A percentile compares a stretch with the other conserved stretches of the same genome.
phyloP scores from a whole-genome alignment of 371 early-diverging fungal species.

The Mucor irregularis region DNA sequence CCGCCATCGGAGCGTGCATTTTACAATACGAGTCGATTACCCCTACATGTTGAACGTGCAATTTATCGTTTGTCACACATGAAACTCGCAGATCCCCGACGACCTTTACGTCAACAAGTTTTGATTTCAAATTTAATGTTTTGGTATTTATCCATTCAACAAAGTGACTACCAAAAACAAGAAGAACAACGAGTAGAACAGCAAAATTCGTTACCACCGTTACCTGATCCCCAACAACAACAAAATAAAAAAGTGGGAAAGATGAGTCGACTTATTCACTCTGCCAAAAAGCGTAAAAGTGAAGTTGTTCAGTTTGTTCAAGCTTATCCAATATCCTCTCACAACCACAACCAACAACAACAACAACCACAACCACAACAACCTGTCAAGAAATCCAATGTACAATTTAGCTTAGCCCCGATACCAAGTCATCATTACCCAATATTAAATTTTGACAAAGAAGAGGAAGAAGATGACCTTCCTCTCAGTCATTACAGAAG shows the following conservation, averaged over 20 bases:
- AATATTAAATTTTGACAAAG: conserved; percentile 18
- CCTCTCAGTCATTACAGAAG: conserved; percentile 34
- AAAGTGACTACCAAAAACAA: conserved; percentile 5
- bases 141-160: conserved; percentile 73
- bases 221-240: conserved; percentile 6
- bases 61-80: conserved; percentile 85
- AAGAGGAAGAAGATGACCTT: conserved; percentile 38
- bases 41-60: conserved; percentile 78
- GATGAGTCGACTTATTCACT: conserved; percentile 18
- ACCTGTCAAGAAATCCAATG: conserved; percentile 1
- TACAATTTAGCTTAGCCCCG: conserved; percentile 14
- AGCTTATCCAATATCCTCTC: background rate
- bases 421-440: conserved; percentile 13
- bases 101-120: conserved; percentile 84
- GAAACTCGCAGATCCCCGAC: conserved; percentile 81
- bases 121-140: conserved; percentile 89
- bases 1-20: conserved; percentile 7
- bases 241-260: conserved; percentile 4
- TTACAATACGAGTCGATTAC: conserved; percentile 52
- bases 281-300: conserved; percentile 20
- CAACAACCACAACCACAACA: no score
- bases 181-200: background rate
- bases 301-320: conserved; percentile 14
- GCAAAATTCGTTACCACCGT: background rate
- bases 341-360: background rate